These are phyloP conservation scores for Agaricus subrufescens DNA, from an alignment of 768 basidiomycete species.

Conservation along the genomic window DNA sequence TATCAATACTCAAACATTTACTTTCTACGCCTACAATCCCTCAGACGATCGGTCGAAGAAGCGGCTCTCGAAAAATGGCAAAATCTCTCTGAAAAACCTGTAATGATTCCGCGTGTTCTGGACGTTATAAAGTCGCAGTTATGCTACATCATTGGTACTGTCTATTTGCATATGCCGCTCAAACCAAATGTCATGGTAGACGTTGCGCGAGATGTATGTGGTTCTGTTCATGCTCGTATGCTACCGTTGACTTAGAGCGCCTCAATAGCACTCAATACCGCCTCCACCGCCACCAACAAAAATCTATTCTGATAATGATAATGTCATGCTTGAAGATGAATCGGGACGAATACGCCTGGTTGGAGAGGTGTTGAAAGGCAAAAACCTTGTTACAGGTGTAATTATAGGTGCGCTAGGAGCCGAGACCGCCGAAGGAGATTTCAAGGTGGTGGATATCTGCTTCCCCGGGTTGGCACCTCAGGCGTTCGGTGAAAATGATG, in stretches of 20 bases:
- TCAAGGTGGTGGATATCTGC: constrained; percentile 89
- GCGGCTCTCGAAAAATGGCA: constrained; percentile 38
- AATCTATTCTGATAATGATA: constrained; percentile 73
- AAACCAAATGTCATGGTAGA: constrained; percentile 99
- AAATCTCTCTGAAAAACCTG: constrained; percentile 53
- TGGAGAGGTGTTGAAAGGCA: constrained; percentile 60
- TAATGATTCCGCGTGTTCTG: constrained; percentile 73
- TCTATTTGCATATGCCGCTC: constrained; percentile 98
- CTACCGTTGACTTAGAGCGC: neutral
- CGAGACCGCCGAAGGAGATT: constrained; percentile 86
- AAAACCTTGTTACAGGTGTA: constrained; percentile 82
- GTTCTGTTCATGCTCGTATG: constrained; percentile 1
- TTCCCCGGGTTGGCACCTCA: constrained; percentile 80
- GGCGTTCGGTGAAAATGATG: constrained; percentile 21
- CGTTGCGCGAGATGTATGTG: constrained; percentile 77
- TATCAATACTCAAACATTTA: constrained; percentile 58
- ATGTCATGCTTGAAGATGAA: constrained; percentile 92
- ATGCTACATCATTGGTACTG: constrained; percentile 91
- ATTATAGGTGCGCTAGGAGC: constrained; percentile 88
- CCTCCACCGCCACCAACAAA: constrained; percentile 75
- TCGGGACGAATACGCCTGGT: constrained; percentile 88
- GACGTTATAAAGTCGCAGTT: constrained; percentile 82
- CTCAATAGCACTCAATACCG: constrained; percentile 76
- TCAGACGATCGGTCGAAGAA: constrained; percentile 38
- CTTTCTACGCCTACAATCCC: constrained; percentile 38